Base-by-base conservation (phyloP, 805 yeast species). In the Barnettozyma sp. region DNA sequence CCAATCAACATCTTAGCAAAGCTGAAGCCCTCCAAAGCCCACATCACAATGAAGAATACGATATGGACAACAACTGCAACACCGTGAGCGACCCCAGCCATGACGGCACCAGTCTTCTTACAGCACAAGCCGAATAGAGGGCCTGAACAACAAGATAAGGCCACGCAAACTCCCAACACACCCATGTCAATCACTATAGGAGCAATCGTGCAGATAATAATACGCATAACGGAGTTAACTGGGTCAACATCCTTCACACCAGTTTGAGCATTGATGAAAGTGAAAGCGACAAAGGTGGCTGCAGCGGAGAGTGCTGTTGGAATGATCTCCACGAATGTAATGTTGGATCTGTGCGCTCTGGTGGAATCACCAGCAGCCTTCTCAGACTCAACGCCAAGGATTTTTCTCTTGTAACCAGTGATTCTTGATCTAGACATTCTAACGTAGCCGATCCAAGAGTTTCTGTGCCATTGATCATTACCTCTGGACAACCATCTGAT, bases 1-100 rank as follows among this genome's bases (percentile, higher is more conserved):
- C 97, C 98, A 46, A 88, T 63, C 62, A 94, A 70, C 74, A 85
- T 82, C 65, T 85, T 82, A 22, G 82, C 70, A 58, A 92, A 94
- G 51, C 70, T 71, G 81, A 92, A 92, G 48, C 94, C 90, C 69
- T 88, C 95, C 58, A 87, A 63, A 43, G 86, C 94, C 98, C 98
- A 92, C 88, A 90, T 82, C 41, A 88, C 84, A 62, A 90, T 82
- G 68, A 86, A 90, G 73, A 85, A 84, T 26, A 81, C 69, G 49
- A 92, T 66, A 68, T 90, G 94, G 46, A 86, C 68, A 51, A 94
- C 61, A 36, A 94, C 97, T 13, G 97, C 87, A 52, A 85, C 69
- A 65, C 95, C 97, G 57, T 92, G 98, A 15, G 97, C 95, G 59
- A 92, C 64, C 54, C 85, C 96, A 26, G 99, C 99, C 67, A 66